A percentile compares a stretch with the other conserved stretches of the same genome.
These are phyloP conservation scores for Sedum album DNA, from an alignment of 164 flowering plant species.

Conservation along the genomic window DNA sequence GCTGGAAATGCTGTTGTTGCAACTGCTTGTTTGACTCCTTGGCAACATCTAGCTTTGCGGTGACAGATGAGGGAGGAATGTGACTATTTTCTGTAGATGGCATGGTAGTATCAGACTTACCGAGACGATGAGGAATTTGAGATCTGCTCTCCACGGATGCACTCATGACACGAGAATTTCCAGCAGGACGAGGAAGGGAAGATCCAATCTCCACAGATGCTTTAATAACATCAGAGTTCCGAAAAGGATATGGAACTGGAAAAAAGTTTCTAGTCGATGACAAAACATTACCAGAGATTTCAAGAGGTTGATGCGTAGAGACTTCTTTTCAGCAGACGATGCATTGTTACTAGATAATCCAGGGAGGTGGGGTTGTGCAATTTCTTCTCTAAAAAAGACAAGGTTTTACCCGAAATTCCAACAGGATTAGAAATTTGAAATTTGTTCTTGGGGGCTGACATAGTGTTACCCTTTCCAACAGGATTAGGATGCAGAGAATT, in stretches of 20 bases:
- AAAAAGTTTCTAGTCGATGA: conserved; percentile 17
- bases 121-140: conserved; percentile 34
- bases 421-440: no score
- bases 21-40: conserved; percentile 20
- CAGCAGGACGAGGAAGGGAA: conserved; percentile 28
- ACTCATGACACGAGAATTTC: conserved; percentile 19
- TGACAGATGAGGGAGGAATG: conserved; percentile 18
- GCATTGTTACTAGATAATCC: background rate
- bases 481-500: background rate
- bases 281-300: conserved; percentile 20
- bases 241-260: conserved; percentile 30
- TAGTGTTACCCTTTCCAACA: background rate
- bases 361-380: no score
- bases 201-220: conserved; percentile 8
- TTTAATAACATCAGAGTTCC: conserved; percentile 18
- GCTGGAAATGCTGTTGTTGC: conserved; percentile 49
- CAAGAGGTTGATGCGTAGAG: conserved; percentile 28
- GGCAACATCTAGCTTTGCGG: conserved; percentile 13
- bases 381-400: no score
- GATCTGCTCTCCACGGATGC: conserved; percentile 27
- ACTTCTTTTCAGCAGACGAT: conserved; percentile 7
- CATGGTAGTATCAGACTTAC: conserved; percentile 18
- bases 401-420: no score
- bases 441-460: background rate
- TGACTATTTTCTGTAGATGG: conserved; percentile 20